Conservation (phyloP, 805 yeast genomes). For the Candida pini region DNA sequence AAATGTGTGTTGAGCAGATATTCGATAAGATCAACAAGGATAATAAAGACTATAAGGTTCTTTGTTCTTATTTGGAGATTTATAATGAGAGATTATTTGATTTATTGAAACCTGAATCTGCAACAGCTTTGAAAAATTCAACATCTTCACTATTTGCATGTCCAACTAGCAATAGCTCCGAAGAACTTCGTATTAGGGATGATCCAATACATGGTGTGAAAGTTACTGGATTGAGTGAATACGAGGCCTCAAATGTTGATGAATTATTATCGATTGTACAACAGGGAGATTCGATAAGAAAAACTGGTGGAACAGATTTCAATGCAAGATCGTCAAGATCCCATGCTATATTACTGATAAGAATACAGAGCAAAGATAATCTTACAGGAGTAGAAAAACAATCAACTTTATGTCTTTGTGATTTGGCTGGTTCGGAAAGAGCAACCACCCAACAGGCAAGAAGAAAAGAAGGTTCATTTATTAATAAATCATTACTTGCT, state of each 20-base stretch:
- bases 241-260: constrained; percentile 46
- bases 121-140: constrained; percentile 14
- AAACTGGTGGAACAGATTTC: constrained; percentile 85
- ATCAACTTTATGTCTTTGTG: constrained; percentile 80
- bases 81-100: constrained; percentile 87
- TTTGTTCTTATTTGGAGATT: constrained; percentile 75
- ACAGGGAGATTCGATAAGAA: constrained; percentile 67
- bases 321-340: constrained; percentile 85
- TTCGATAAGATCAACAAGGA: constrained; percentile 40
- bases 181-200: constrained; percentile 73
- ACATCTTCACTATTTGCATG: constrained; percentile 6
- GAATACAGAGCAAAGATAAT: constrained; percentile 42
- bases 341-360: constrained; percentile 79
- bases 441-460: constrained; percentile 74
- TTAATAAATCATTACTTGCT: constrained; percentile 85
- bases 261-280: constrained; percentile 58
- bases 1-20: constrained; percentile 56
- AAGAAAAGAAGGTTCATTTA: constrained; percentile 88
- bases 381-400: constrained; percentile 33
- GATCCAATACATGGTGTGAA: constrained; percentile 66
- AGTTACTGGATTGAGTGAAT: constrained; percentile 69
- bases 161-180: constrained; percentile 9
- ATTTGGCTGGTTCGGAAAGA: constrained; percentile 94
- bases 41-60: constrained; percentile 37
- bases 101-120: constrained; percentile 43